These are phyloP conservation scores for Cucurbita ficifolia DNA, from an alignment of 306 rosid genomes.

Conservation along the genomic window DNA sequence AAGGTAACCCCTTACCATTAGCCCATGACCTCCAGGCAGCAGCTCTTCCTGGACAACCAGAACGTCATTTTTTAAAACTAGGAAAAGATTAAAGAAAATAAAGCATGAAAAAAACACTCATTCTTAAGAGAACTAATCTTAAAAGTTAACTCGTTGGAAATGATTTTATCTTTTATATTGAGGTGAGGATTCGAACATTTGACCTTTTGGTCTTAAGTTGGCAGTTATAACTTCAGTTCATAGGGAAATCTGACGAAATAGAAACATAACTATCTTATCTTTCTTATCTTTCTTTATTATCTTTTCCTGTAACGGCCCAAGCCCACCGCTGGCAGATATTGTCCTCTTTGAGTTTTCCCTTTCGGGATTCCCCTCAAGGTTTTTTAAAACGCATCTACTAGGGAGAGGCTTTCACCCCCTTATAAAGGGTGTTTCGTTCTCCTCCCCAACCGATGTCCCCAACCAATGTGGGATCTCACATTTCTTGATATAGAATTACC, in stretches of 20 bases:
- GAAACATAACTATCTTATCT: not conserved
- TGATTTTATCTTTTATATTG: not conserved
- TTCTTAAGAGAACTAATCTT: not conserved
- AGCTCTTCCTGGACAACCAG: constrained; percentile 51
- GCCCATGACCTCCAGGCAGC: constrained; percentile 99
- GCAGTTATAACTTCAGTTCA: not conserved
- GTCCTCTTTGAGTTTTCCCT: too few relatives aligned
- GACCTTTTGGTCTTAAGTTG: too few relatives aligned
- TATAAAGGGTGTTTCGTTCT: too few relatives aligned
- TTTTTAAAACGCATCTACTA: too few relatives aligned
- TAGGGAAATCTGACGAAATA: not conserved
- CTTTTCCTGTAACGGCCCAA: too few relatives aligned
- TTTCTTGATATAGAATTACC: not conserved
- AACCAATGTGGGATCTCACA: too few relatives aligned
- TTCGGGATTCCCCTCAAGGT: too few relatives aligned
- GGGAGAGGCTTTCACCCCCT: too few relatives aligned
- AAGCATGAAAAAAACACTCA: not conserved
- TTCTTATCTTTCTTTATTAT: too few relatives aligned
- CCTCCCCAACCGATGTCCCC: too few relatives aligned
- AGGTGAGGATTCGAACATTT: too few relatives aligned
- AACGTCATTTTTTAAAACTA: not conserved
- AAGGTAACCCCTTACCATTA: constrained; percentile 87
- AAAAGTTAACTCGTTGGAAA: not conserved
- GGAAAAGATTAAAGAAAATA: not conserved
- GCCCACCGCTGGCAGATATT: too few relatives aligned